phyloP scores from a whole-genome alignment of 306 rosid species.

The Fragaria ananassa region DNA sequence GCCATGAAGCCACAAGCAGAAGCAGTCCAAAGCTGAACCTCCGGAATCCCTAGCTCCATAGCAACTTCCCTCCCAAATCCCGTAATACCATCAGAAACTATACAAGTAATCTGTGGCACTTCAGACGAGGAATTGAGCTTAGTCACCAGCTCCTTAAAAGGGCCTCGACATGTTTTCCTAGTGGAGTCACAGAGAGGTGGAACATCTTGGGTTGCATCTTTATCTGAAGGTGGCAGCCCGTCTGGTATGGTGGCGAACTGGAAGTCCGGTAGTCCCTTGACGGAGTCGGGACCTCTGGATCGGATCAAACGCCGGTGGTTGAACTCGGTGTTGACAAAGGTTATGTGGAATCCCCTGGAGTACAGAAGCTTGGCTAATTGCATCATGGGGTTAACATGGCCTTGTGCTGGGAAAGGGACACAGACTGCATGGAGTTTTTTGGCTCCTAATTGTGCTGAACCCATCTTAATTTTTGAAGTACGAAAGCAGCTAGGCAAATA shows the following conservation, averaged over 20 bases:
- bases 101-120: slow-evolving; percentile 25
- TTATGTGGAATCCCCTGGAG: slow-evolving; percentile 22
- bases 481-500: background rate
- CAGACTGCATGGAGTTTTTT: background rate
- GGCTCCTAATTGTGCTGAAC: background rate
- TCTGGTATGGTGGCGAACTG: slow-evolving; percentile 23
- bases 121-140: slow-evolving; percentile 9
- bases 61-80: slow-evolving; percentile 23
- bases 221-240: slow-evolving; percentile 15
- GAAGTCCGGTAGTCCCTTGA: slow-evolving; percentile 13
- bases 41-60: slow-evolving; percentile 21
- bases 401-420: background rate
- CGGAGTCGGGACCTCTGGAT: background rate
- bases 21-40: slow-evolving; percentile 33
- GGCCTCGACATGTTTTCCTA: slow-evolving; percentile 19
- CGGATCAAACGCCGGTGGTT: slow-evolving; percentile 9
- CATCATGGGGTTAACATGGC: background rate
- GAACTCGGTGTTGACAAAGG: slow-evolving; percentile 21
- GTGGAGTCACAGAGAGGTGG: slow-evolving; percentile 8
- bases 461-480: background rate
- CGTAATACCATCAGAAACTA: slow-evolving; percentile 20
- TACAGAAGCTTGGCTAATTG: slow-evolving; percentile 8
- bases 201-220: slow-evolving; percentile 24
- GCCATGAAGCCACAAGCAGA: slow-evolving; percentile 35
- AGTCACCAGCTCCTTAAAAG: slow-evolving; percentile 25